Evolutionary conservation across 2,329 filamentous ascomycete genomes (phyloP).

Genomic region (Tolypocladium tropicale): DNA sequence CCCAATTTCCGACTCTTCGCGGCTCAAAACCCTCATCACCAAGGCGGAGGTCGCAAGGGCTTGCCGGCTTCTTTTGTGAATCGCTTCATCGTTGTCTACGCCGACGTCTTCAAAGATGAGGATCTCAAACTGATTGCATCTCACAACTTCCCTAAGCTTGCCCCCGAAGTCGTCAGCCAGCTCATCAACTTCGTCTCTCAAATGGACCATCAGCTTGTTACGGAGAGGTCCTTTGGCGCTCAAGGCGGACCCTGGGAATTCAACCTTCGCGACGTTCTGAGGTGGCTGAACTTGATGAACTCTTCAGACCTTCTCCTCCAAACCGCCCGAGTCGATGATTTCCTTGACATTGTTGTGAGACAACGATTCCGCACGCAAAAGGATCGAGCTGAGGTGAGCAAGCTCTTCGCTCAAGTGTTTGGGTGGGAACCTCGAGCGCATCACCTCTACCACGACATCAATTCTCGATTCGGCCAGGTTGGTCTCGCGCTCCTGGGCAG

Average conservation of each 20-base stretch:
- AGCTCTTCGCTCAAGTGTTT: constrained; percentile 59
- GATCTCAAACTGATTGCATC: constrained; percentile 77
- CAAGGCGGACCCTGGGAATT: constrained; percentile 87
- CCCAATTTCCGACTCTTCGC: constrained; percentile 90
- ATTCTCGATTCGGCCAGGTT: constrained; percentile 58
- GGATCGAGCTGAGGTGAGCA: constrained; percentile 56
- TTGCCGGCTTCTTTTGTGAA: constrained; percentile 95
- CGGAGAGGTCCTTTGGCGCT: constrained; percentile 45
- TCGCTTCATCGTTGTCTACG: constrained; percentile 95
- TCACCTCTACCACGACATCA: constrained; percentile 64
- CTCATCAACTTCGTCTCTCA: constrained; percentile 72
- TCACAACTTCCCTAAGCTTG: constrained; percentile 61
- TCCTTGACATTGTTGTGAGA: constrained; percentile 72
- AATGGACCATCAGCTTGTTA: constrained; percentile 63
- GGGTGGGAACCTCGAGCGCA: constrained; percentile 39
- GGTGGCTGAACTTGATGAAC: constrained; percentile 65
- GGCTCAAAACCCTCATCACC: constrained; percentile 94
- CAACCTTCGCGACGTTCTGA: constrained; percentile 79
- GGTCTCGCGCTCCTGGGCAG: constrained; percentile 64
- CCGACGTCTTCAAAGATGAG: constrained; percentile 73
- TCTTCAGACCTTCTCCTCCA: constrained; percentile 47
- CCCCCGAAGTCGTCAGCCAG: constrained; percentile 46
- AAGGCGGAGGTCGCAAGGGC: constrained; percentile 91
- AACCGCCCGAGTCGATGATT: constrained; percentile 55
- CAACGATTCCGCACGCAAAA: constrained; percentile 70